Evolutionary conservation across 768 basidiomycete genomes (phyloP), one percentile per base, ranked within the genome.

Genomic region (Boletus barrowsii): DNA sequence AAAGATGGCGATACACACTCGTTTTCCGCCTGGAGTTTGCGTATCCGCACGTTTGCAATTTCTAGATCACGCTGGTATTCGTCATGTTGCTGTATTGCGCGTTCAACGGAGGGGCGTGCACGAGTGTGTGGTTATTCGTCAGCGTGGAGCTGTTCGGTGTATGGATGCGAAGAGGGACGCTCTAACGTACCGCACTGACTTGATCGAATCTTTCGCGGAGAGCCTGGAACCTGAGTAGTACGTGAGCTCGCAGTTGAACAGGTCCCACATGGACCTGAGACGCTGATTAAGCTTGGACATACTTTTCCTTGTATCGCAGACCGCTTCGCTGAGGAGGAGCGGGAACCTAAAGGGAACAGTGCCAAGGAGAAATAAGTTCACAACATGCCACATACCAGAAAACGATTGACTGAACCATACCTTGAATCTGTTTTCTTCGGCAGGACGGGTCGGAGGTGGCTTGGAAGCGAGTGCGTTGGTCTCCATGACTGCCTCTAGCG

Each of bases 301-400:
- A 72, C 69, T 70, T 70, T 60, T 72, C 69, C 30, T 70, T 70
- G 60, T 69, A 72, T 37, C 68, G 60, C 20, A 39, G 36, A 30
- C 61, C 62, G n/a, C 56, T 45, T 20, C 60, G 62, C 48, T 61
- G 59, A 24, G 55, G 57, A 15, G 48, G 56, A 15, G 45, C 47
- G 24, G 62, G 61, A 20, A 51, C 51, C 66, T 57, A 17, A 14
- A 43, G 26, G 33, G 9, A 51, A 43, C 32, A 4, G 10, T 15
- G 22, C 45, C n/a, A 35, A 17, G 36, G 42, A 14, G 26, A 41
- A 8, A 26, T 15, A 10, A 51, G n/a, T 35, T 14, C 4, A 50
- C 15, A n/a, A 40, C 26, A 20, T 9, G 33, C 49, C 53, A 37
- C 41, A 41, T 40, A n/a, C 29, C 26, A 30, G 29, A 22, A 30